A percentile compares a stretch with the other conserved stretches of the same genome.
phyloP scores from a whole-genome alignment of 768 basidiomycete genomes.

The Boletus huronensis region DNA sequence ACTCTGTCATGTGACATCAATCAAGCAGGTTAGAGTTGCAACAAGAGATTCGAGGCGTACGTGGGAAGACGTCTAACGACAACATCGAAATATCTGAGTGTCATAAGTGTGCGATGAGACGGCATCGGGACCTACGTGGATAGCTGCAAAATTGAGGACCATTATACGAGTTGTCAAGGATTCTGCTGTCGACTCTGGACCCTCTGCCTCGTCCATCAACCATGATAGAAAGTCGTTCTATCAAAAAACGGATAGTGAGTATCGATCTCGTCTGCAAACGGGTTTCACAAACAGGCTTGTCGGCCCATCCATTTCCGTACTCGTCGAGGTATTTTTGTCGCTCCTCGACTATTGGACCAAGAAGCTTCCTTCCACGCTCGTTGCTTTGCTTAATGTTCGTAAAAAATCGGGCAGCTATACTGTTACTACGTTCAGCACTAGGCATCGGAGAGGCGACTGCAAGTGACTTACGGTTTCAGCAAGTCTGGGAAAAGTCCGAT shows the following conservation, averaged over 20 bases:
- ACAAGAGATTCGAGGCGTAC: neutral
- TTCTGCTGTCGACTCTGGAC: conserved; percentile 11
- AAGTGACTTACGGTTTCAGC: neutral
- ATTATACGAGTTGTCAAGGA: conserved; percentile 19
- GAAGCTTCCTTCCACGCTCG: conserved; percentile 6
- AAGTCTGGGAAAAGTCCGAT: conserved; percentile 30
- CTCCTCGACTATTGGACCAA: conserved; percentile 32
- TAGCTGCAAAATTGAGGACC: neutral
- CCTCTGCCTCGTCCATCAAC: conserved; percentile 26
- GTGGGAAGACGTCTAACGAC: neutral
- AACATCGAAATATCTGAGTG: neutral
- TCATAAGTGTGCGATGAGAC: neutral
- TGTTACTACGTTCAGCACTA: neutral
- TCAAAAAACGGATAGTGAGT: neutral
- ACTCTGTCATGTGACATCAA: conserved; percentile 15
- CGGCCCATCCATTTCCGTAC: conserved; percentile 24
- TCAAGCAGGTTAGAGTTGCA: neutral
- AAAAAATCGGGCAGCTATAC: conserved; percentile 6
- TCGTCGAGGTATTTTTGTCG: conserved; percentile 21
- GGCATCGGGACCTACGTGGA: neutral
- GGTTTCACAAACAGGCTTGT: conserved; percentile 28
- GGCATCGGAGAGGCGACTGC: neutral
- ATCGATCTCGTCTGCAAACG: neutral
- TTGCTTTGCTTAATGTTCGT: conserved; percentile 1
- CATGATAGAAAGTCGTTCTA: conserved; percentile 34